These are phyloP conservation scores for Gloeopeniophorella convolvens DNA, from an alignment of 768 basidiomycete genomes.

Conservation along the genomic window DNA sequence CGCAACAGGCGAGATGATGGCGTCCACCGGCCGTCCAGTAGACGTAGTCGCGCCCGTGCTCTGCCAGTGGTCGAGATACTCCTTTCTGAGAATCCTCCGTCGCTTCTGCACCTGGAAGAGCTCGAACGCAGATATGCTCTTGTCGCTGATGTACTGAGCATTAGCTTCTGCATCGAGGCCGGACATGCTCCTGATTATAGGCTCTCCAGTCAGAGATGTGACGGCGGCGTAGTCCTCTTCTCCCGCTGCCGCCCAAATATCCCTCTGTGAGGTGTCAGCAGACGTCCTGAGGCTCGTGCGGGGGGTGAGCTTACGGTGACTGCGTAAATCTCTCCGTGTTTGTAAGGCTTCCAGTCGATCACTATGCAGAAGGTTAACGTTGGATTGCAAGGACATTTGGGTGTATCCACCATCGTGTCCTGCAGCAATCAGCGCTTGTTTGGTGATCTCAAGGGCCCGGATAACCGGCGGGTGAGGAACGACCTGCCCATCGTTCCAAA, in stretches of 20 bases:
- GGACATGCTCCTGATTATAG: conserved; percentile 17
- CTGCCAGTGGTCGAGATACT: conserved; percentile 45
- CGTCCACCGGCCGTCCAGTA: conserved; percentile 47
- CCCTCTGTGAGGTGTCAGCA: neutral
- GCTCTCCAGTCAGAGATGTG: conserved; percentile 17
- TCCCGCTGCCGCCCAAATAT: conserved; percentile 19
- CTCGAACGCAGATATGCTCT: conserved; percentile 22
- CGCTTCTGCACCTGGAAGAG: conserved; percentile 43
- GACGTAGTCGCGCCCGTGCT: conserved; percentile 36
- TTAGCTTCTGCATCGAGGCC: neutral
- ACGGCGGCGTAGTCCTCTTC: neutral
- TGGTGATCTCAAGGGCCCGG: conserved; percentile 44
- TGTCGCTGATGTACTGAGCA: conserved; percentile 2
- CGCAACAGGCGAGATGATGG: conserved; percentile 41
- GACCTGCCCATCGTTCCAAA: conserved; percentile 43
- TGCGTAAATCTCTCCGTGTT: conserved; percentile 26
- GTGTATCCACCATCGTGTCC: conserved; percentile 41
- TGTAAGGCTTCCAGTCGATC: conserved; percentile 31
- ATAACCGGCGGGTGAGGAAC: conserved; percentile 45
- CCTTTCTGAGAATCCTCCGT: conserved; percentile 36
- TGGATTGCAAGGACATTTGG: neutral
- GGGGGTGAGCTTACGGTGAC: conserved; percentile 24
- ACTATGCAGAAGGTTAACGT: conserved; percentile 23
- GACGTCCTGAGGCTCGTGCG: too few species aligned
- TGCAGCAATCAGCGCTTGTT: conserved; percentile 38